Evolutionary conservation across 495 filamentous ascomycete species (phyloP).

Genomic region (Pyronema omphalodes): DNA sequence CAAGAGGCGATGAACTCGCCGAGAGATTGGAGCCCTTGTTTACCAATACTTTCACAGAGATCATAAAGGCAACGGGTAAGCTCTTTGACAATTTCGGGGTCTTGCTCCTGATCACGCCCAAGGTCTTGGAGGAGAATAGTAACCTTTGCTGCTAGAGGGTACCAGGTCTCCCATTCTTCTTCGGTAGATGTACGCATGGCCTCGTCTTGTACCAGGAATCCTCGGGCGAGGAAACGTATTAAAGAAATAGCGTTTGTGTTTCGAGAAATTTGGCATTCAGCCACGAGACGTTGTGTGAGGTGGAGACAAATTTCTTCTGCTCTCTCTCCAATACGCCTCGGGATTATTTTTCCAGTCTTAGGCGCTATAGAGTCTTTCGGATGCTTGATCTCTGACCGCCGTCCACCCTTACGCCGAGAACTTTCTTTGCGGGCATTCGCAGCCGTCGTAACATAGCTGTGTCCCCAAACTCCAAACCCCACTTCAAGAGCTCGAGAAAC

Average conservation of each 20-base stretch:
- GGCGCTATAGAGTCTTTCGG: not conserved
- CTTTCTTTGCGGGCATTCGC: not conserved
- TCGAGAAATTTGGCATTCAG: not conserved
- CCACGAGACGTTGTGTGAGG: constrained; percentile 7
- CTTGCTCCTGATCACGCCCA: not conserved
- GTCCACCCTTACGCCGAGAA: constrained; percentile 4
- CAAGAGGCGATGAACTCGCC: constrained; percentile 13
- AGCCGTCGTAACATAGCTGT: constrained; percentile 9
- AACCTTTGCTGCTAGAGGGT: constrained; percentile 16
- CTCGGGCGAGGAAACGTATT: constrained; percentile 6
- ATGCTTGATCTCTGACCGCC: not conserved
- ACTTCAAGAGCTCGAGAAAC: constrained; percentile 10
- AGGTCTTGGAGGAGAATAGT: constrained; percentile 11
- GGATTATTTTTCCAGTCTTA: constrained; percentile 2
- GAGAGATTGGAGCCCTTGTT: constrained; percentile 12
- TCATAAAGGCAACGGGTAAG: constrained; percentile 9
- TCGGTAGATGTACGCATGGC: constrained; percentile 4
- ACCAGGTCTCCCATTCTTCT: constrained; percentile 12
- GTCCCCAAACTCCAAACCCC: constrained; percentile 17
- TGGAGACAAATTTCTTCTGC: constrained; percentile 11
- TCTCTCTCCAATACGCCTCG: constrained; percentile 7
- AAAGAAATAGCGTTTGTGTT: constrained; percentile 4
- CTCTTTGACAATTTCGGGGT: constrained; percentile 6
- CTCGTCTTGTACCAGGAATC: constrained; percentile 12
- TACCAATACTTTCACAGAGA: constrained; percentile 1